phyloP scores from a whole-genome alignment of 2,329 filamentous ascomycete species.

The Periconia sp. region DNA sequence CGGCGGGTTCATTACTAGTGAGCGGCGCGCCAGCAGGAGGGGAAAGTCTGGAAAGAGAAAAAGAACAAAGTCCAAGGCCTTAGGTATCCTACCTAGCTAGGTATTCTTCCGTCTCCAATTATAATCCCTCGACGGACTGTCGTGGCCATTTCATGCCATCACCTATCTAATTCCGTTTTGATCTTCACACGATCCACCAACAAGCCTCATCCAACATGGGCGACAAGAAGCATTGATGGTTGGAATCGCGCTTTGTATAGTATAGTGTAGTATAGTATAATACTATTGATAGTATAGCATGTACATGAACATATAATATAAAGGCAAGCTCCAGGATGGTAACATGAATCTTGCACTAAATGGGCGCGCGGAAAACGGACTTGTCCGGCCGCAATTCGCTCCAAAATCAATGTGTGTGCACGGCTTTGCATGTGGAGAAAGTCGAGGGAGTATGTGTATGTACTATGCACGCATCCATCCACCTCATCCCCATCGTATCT shows the following conservation, averaged over 20 bases:
- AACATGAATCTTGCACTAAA: slow-evolving; percentile 21
- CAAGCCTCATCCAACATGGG: neutral
- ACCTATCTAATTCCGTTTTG: slow-evolving; percentile 5
- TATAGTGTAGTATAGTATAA: too few species aligned
- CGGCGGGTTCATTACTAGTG: slow-evolving; percentile 2
- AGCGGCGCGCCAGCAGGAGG: slow-evolving; percentile 17
- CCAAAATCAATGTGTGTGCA: slow-evolving; percentile 18
- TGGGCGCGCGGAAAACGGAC: slow-evolving; percentile 35
- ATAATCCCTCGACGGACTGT: neutral
- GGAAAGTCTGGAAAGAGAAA: too few species aligned
- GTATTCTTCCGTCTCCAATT: slow-evolving; percentile 5
- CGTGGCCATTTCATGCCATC: neutral
- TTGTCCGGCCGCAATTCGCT: slow-evolving; percentile 23
- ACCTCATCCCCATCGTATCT: neutral
- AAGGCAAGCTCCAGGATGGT: slow-evolving; percentile 17
- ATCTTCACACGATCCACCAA: neutral
- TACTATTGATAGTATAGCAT: neutral
- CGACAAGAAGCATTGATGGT: neutral
- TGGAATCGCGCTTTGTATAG: neutral
- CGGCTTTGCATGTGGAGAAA: slow-evolving; percentile 20
- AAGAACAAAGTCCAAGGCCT: slow-evolving; percentile 9
- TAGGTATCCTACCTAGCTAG: too few species aligned
- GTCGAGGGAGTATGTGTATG: neutral
- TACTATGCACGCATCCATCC: neutral
- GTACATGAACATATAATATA: neutral